These are phyloP conservation scores for Sindora glabra DNA, from an alignment of 306 rosid species.

Conservation along the genomic window DNA sequence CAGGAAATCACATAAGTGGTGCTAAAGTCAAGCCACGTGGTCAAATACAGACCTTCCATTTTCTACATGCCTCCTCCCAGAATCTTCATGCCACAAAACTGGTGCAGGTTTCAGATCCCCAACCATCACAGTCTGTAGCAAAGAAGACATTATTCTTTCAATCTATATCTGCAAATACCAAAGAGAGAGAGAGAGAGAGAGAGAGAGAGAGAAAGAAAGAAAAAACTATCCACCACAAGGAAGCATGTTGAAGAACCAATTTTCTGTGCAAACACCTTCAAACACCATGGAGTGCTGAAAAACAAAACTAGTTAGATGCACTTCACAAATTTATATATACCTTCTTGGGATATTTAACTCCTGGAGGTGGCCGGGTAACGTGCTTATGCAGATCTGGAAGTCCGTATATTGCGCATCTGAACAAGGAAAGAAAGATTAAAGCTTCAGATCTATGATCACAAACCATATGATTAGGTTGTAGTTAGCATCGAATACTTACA, in stretches of 20 bases:
- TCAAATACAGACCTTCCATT: slow-evolving; percentile 52
- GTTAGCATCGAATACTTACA: slow-evolving; percentile 42
- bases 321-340: slow-evolving; percentile 25
- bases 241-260: too few relatives aligned
- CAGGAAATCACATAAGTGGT: slow-evolving; percentile 4
- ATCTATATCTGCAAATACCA: not conserved
- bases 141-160: not conserved
- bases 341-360: slow-evolving; percentile 71
- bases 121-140: slow-evolving; percentile 44
- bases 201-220: too few relatives aligned
- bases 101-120: slow-evolving; percentile 77
- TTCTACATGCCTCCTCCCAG: slow-evolving; percentile 38
- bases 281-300: too few relatives aligned
- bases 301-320: too few relatives aligned
- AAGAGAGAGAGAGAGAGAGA: too few relatives aligned
- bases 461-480: not conserved
- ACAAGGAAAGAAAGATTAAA: not conserved
- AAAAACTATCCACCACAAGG: too few relatives aligned
- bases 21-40: too few relatives aligned
- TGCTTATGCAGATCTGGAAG: slow-evolving; percentile 76
- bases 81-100: slow-evolving; percentile 85
- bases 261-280: too few relatives aligned
- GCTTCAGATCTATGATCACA: not conserved
- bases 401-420: slow-evolving; percentile 78
- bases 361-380: slow-evolving; percentile 63